Base-by-base conservation (phyloP, 2,329 filamentous ascomycete genomes). In the Domatiomyces catenatus region DNA sequence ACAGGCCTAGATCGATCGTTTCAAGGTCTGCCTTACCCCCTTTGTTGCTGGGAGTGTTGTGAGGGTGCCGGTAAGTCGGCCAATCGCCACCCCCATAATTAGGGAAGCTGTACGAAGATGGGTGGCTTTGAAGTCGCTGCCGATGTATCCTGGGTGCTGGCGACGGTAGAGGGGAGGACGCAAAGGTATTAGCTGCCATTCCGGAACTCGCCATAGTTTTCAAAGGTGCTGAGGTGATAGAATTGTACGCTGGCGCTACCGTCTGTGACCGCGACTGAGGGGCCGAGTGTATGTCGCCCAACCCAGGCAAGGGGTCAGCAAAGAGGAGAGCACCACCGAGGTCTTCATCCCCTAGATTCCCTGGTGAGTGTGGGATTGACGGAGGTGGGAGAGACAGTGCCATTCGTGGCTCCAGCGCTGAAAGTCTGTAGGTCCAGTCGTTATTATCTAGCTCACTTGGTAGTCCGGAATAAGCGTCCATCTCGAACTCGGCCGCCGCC, bases 391-490 rank as follows among this genome's bases (percentile, higher is more conserved):
- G 28, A 24, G 26, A 47, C 6, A 32, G 45, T 24, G n/a, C 45
- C 20, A 18, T 24, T 17, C 19, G 45, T 47, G 17, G 22, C 45
- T 22, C 46, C 20, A 24, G 22, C 15, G 17, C 2, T 44, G 48
- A 20, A 48, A 39, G 8, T 39, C 19, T 5, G 50, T 18, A n/a
- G 49, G 20, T 8, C 36, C 26, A 17, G 8, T 52, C 26, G 8
- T 49, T 28, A 12, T 48, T 42, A 15, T 44, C 53, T 6, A 59
- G 49, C 26, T 57, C 56, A n/a, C 53, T 56, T 45, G 58, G 58
- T 8, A 58, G 51, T 2, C 54, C 48, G 22, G 56, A 45, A 42
- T 58, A 55, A 15, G 53, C 54, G 39, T 51, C 52, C 44, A 54
- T 42, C 43, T 56, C 51, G 50, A 56, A 59, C 20, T 54, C 54